Percentiles rank a stretch among this genome's conserved stretches.
Evolutionary conservation across 1,139 yeast species (phyloP).

Genomic region (Pichia sp.): DNA sequence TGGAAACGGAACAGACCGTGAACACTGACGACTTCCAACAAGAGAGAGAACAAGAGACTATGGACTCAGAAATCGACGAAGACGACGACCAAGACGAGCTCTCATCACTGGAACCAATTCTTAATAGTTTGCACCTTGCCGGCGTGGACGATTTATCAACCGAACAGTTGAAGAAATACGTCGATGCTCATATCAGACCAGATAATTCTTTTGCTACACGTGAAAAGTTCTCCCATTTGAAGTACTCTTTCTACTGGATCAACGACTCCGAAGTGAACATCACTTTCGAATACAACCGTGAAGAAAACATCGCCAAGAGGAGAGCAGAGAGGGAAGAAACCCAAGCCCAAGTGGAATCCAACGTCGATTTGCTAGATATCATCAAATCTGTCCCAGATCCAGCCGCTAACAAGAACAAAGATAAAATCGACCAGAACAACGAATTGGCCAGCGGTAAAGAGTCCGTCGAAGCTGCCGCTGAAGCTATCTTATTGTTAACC

Average conservation of each 20-base stretch:
- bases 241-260: conserved; percentile 60
- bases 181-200: conserved; percentile 49
- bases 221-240: conserved; percentile 26
- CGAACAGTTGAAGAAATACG: conserved; percentile 56
- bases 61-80: too few relatives aligned
- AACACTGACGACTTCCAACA: neutral
- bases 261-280: conserved; percentile 61
- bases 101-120: conserved; percentile 33
- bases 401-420: neutral
- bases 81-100: neutral
- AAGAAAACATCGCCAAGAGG: neutral
- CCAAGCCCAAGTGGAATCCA: too few relatives aligned
- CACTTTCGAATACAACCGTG: conserved; percentile 37
- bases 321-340: neutral
- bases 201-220: conserved; percentile 31
- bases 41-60: neutral
- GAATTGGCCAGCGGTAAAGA: conserved; percentile 14
- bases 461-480: conserved; percentile 33
- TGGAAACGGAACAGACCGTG: neutral
- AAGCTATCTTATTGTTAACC: conserved; percentile 34
- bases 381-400: neutral
- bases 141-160: conserved; percentile 75
- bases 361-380: conserved; percentile 2
- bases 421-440: too few relatives aligned
- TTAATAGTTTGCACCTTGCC: conserved; percentile 50